Evolutionary conservation across 768 basidiomycete species (phyloP).

Genomic region (Lactarius trivialis): DNA sequence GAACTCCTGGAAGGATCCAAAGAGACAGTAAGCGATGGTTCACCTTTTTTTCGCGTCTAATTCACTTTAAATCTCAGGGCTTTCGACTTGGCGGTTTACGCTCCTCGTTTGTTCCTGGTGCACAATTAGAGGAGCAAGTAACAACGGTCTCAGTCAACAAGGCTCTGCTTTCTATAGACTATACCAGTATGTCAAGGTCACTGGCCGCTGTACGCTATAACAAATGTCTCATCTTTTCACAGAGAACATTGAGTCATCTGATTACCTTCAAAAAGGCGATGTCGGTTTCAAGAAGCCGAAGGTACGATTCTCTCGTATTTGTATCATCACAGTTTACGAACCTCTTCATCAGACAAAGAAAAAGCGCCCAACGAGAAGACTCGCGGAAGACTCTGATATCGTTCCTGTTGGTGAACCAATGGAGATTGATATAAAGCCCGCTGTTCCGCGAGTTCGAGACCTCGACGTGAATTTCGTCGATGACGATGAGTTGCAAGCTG

Average conservation of each 20-base stretch:
- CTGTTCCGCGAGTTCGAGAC: conserved; percentile 60
- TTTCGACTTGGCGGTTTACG: conserved; percentile 76
- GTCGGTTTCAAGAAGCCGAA: conserved; percentile 94
- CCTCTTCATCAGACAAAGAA: conserved; percentile 69
- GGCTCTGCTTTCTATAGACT: conserved; percentile 79
- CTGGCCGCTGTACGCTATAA: neutral
- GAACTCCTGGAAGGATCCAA: conserved; percentile 74
- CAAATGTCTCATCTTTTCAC: conserved; percentile 18
- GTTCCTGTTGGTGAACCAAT: conserved; percentile 49
- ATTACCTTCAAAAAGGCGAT: conserved; percentile 89
- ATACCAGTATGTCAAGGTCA: conserved; percentile 59
- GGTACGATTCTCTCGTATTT: conserved; percentile 34
- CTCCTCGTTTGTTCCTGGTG: conserved; percentile 33
- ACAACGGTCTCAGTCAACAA: conserved; percentile 67
- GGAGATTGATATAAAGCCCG: conserved; percentile 75
- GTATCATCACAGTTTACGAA: neutral
- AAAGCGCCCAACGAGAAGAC: conserved; percentile 72
- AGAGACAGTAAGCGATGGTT: conserved; percentile 47
- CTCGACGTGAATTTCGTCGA: conserved; percentile 90
- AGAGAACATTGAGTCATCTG: conserved; percentile 84
- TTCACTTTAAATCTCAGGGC: conserved; percentile 42
- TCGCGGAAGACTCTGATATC: conserved; percentile 47
- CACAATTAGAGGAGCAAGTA: conserved; percentile 41
- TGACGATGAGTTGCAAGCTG: conserved; percentile 96
- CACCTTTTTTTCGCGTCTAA: neutral